A percentile compares a stretch with the other conserved stretches of the same genome.
Evolutionary conservation across 2,329 filamentous ascomycete species (phyloP).

Genomic region (Penicillium sp.): DNA sequence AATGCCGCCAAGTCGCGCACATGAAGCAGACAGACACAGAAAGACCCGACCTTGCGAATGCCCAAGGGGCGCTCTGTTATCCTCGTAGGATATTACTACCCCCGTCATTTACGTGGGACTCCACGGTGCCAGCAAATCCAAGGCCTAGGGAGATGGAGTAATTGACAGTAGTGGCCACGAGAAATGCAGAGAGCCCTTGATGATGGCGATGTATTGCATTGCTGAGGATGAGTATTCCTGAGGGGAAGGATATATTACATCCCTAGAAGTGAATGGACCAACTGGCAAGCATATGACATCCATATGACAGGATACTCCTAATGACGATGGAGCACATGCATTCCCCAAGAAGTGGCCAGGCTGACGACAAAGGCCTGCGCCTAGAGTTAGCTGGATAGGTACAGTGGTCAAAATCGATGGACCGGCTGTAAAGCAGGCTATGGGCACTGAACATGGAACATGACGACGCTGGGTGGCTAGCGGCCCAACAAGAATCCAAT

Average conservation of each 20-base stretch:
- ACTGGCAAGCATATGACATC: not conserved
- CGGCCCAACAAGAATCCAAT: conserved; percentile 38
- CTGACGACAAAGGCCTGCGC: conserved; percentile 31
- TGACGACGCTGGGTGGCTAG: conserved; percentile 32
- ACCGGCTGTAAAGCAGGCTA: conserved; percentile 32
- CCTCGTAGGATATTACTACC: conserved; percentile 38
- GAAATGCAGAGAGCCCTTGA: conserved; percentile 56
- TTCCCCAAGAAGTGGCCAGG: conserved; percentile 35
- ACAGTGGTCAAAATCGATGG: conserved; percentile 39
- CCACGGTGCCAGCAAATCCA: conserved; percentile 67
- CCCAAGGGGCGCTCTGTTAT: conserved; percentile 43
- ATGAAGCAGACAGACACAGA: conserved; percentile 18
- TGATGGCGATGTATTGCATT: conserved; percentile 51
- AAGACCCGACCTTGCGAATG: conserved; percentile 35
- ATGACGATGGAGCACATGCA: conserved; percentile 21
- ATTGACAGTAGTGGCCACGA: conserved; percentile 67
- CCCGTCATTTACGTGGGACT: conserved; percentile 48
- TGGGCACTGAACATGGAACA: conserved; percentile 38
- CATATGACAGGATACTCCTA: not conserved
- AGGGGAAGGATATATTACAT: conserved; percentile 69
- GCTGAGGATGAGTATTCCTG: conserved; percentile 62
- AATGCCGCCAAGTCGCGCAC: conserved; percentile 15
- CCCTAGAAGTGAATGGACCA: conserved; percentile 45
- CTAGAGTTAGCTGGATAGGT: conserved; percentile 44
- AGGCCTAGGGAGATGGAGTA: conserved; percentile 68